These are phyloP conservation scores for Kalanchoe fedtschenkoi DNA, from an alignment of 164 flowering plant species.

Conservation along the genomic window DNA sequence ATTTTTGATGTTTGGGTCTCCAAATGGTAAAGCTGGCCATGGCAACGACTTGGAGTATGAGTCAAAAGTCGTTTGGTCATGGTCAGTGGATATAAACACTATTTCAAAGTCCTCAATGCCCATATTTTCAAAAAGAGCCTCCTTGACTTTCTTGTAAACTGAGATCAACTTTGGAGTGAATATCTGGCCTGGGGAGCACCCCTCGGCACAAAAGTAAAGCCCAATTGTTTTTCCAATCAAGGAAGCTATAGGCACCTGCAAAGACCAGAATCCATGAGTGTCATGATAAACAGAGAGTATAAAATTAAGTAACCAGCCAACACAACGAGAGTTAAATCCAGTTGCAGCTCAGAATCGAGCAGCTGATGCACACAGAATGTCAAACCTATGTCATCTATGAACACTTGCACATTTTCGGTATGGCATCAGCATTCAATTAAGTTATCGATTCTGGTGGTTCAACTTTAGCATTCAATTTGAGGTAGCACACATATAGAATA, in stretches of 20 bases:
- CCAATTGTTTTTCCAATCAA: conserved; percentile 67
- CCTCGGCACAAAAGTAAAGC: conserved; percentile 60
- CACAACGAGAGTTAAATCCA: not conserved
- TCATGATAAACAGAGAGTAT: not conserved
- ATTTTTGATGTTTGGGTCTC: conserved; percentile 29
- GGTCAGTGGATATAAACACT: conserved; percentile 51
- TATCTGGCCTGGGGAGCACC: conserved; percentile 55
- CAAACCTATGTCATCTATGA: not conserved
- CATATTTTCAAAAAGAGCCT: conserved; percentile 12
- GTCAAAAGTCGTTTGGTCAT: conserved; percentile 29
- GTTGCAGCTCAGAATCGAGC: not conserved
- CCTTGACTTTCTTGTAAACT: conserved; percentile 46
- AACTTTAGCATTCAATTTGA: not conserved
- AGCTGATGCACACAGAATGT: not conserved
- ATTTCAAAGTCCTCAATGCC: conserved; percentile 43
- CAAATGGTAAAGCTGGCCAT: conserved; percentile 69
- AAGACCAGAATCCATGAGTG: not conserved
- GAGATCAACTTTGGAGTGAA: conserved; percentile 55
- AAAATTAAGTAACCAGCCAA: not conserved
- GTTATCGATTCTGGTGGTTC: no score
- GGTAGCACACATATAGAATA: not conserved
- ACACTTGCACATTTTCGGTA: not conserved
- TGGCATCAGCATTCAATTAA: no score
- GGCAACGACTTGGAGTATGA: conserved; percentile 52
- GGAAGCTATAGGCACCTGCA: conserved; percentile 39